These are phyloP conservation scores for Cordia subcordata DNA, from an alignment of 257 asterid species.

Conservation along the genomic window DNA sequence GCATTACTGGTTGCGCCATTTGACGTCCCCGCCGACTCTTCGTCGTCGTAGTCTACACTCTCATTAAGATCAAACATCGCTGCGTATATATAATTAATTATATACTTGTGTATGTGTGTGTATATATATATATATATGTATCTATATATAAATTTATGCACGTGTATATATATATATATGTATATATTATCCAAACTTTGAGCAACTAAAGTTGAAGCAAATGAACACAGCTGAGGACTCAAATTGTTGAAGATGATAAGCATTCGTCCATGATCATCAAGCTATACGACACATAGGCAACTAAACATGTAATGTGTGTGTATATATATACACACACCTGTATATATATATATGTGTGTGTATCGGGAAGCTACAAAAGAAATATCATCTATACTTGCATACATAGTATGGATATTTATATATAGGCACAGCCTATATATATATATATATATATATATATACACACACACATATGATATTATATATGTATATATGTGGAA, in stretches of 20 bases:
- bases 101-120: no score
- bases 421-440: no score
- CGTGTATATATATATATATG: background rate
- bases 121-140: background rate
- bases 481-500: no score
- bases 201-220: background rate
- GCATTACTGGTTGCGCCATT: conserved; percentile 9
- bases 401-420: no score
- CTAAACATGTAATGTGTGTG: background rate
- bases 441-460: no score
- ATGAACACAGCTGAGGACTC: background rate
- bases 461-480: no score
- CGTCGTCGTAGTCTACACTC: conserved; percentile 26
- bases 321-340: no score
- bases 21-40: conserved; percentile 36
- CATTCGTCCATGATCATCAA: background rate
- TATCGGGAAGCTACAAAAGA: no score
- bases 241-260: background rate
- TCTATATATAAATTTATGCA: background rate
- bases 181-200: background rate
- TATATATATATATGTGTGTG: no score
- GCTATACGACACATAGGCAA: background rate
- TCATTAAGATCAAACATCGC: conserved; percentile 67
- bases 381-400: no score
- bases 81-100: no score